A percentile compares a stretch with the other conserved stretches of the same genome.
phyloP scores from a whole-genome alignment of 257 asterid genomes.

The Sherardia arvensis region DNA sequence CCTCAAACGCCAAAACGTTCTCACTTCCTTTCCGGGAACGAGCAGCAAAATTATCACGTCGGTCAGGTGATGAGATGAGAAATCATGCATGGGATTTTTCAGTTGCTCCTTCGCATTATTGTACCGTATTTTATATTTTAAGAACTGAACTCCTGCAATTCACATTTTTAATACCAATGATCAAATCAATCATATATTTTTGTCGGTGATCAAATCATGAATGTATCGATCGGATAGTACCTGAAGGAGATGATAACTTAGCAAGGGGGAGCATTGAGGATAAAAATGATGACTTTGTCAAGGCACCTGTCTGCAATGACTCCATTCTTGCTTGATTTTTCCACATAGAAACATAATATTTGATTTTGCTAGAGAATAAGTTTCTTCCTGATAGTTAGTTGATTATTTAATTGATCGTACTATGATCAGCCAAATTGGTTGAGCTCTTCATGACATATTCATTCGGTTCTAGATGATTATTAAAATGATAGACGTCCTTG shows the following conservation, averaged over 20 bases:
- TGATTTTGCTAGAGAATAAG: neutral
- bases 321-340: conserved; percentile 29
- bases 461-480: too few relatives aligned
- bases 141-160: conserved; percentile 20
- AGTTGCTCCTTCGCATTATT: conserved; percentile 20
- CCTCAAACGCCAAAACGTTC: conserved; percentile 27
- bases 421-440: too few relatives aligned
- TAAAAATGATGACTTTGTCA: conserved; percentile 35
- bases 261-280: neutral
- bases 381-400: neutral
- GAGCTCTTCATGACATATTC: too few relatives aligned
- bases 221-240: too few relatives aligned
- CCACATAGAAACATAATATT: too few relatives aligned
- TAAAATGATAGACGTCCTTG: too few relatives aligned
- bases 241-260: conserved; percentile 27
- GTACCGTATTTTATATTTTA: conserved; percentile 39
- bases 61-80: conserved; percentile 19
- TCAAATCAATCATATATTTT: too few relatives aligned
- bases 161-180: too few relatives aligned
- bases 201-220: conserved; percentile 2
- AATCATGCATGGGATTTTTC: conserved; percentile 21
- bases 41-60: conserved; percentile 15
- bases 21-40: conserved; percentile 14
- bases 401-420: too few relatives aligned
- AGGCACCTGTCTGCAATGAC: conserved; percentile 38